Evolutionary conservation across 179 eudicot genomes (phyloP).

Genomic region (Heliamphora pulchella): DNA sequence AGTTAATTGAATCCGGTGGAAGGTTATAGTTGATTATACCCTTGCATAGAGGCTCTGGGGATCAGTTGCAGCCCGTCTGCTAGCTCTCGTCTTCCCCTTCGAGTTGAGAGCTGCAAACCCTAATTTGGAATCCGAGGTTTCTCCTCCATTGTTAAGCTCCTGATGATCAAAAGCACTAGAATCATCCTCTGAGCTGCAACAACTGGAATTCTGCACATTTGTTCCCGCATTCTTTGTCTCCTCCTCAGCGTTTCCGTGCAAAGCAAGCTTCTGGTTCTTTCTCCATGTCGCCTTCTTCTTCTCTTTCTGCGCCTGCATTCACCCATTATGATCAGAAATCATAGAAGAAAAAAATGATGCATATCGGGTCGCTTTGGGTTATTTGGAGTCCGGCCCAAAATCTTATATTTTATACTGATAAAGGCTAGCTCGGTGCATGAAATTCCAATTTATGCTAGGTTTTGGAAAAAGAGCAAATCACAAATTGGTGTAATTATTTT

Average conservation of each 20-base stretch:
- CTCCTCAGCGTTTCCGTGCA: constrained; percentile 15
- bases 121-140: constrained; percentile 20
- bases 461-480: too few relatives aligned
- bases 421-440: too few relatives aligned
- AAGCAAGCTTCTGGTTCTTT: constrained; percentile 23
- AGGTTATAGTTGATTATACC: constrained; percentile 27
- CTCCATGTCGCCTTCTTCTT: constrained; percentile 25
- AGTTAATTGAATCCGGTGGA: too few relatives aligned
- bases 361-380: too few relatives aligned
- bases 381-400: too few relatives aligned
- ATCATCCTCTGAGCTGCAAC: constrained; percentile 43
- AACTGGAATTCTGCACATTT: constrained; percentile 25
- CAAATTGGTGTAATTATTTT: too few relatives aligned
- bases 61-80: constrained; percentile 77
- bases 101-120: constrained; percentile 18
- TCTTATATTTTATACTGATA: too few relatives aligned
- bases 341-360: not conserved
- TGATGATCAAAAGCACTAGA: constrained; percentile 27
- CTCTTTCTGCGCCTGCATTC: constrained; percentile 36
- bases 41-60: constrained; percentile 97
- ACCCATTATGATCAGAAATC: not conserved
- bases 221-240: constrained; percentile 19
- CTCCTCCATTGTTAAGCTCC: constrained; percentile 28
- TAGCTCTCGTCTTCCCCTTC: constrained; percentile 57
- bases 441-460: too few relatives aligned